phyloP scores from a whole-genome alignment of 140 eudicot genomes.

The Erigeron philadelphicus region DNA sequence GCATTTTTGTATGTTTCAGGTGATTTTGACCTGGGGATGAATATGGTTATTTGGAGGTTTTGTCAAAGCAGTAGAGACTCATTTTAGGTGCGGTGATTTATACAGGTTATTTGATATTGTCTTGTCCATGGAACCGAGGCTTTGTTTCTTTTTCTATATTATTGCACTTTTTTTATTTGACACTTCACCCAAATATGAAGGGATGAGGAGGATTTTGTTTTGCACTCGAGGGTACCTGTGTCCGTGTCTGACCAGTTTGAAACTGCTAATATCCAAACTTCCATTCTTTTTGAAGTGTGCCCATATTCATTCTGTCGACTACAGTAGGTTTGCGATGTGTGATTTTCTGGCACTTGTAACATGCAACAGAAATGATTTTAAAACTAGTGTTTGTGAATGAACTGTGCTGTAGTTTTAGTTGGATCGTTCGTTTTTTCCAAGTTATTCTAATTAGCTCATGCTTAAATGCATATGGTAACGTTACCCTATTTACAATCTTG shows the following conservation, averaged over 20 bases:
- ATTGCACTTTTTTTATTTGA: constrained; percentile 13
- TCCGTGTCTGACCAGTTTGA: constrained; percentile 26
- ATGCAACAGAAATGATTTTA: neutral
- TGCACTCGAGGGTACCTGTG: constrained; percentile 19
- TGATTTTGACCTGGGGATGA: constrained; percentile 25
- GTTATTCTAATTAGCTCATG: neutral
- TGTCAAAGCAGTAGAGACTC: constrained; percentile 18
- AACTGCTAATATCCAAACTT: constrained; percentile 30
- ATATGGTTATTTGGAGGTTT: constrained; percentile 30
- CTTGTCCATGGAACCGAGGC: constrained; percentile 26
- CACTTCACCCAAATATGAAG: constrained; percentile 26
- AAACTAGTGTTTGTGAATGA: constrained; percentile 13
- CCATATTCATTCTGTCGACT: constrained; percentile 6
- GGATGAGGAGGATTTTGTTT: constrained; percentile 35
- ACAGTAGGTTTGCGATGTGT: neutral
- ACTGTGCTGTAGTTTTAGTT: neutral
- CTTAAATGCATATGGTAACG: neutral
- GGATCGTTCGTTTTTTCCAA: neutral
- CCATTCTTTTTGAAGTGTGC: constrained; percentile 12
- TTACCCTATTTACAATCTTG: neutral
- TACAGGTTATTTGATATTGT: constrained; percentile 32
- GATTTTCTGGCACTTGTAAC: neutral
- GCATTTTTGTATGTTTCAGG: constrained; percentile 20
- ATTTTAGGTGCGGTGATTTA: constrained; percentile 38
- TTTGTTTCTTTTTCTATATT: constrained; percentile 3